Conservation (phyloP, 2,329 filamentous ascomycete species). For the Colletotrichum endophyticum region DNA sequence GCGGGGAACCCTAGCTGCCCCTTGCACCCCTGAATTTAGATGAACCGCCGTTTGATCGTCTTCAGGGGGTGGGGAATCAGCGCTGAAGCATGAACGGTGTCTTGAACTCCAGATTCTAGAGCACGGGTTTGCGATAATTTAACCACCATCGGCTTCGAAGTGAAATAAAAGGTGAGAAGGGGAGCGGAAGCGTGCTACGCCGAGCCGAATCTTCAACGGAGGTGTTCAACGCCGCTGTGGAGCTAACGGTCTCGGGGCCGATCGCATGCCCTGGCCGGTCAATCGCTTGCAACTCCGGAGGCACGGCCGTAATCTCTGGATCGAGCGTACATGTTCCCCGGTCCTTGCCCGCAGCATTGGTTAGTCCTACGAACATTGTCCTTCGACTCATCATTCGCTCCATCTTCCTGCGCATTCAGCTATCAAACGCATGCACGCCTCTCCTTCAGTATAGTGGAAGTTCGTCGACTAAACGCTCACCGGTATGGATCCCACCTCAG, state of each 20-base stretch:
- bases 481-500: not conserved
- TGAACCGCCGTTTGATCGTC: conserved; percentile 12
- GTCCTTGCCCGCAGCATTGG: not conserved
- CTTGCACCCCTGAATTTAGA: conserved; percentile 7
- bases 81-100: not conserved
- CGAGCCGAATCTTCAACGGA: not conserved
- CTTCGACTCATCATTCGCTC: not conserved
- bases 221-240: not conserved
- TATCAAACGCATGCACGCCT: not conserved
- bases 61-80: not conserved
- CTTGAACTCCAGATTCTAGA: not conserved
- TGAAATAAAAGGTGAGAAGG: not conserved
- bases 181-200: not conserved
- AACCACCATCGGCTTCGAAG: not conserved
- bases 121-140: accelerated
- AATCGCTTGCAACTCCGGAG: not conserved
- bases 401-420: not conserved
- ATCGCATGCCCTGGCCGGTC: not conserved
- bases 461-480: not conserved
- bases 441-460: not conserved
- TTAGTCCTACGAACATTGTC: not conserved
- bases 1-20: conserved; percentile 4
- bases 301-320: not conserved
- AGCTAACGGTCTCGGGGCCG: not conserved
- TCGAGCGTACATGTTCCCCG: not conserved